phyloP scores from a whole-genome alignment of 306 rosid genomes.

The Neltuma alba region DNA sequence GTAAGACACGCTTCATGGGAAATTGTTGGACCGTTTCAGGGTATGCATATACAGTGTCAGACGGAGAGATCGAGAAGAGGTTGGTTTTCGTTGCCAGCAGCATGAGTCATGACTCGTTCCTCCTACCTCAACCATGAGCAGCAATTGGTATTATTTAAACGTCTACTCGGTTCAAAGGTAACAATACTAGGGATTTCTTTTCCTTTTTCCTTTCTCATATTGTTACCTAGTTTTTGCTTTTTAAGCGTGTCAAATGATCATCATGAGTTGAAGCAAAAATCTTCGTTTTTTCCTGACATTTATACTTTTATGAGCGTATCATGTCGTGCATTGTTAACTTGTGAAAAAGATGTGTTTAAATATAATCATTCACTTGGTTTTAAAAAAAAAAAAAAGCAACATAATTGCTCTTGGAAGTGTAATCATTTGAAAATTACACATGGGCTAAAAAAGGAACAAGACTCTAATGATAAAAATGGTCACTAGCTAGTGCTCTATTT shows the following conservation, averaged over 20 bases:
- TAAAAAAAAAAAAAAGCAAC: background rate
- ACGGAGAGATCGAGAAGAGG: background rate
- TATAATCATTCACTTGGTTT: background rate
- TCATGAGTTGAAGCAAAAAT: constrained; percentile 27
- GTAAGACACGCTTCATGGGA: background rate
- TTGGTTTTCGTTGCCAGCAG: constrained; percentile 18
- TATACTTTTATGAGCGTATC: background rate
- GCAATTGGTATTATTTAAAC: background rate
- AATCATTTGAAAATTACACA: background rate
- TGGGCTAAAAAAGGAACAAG: background rate
- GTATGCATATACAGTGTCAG: constrained; percentile 7
- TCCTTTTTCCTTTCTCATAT: constrained; percentile 2
- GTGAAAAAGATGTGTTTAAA: background rate
- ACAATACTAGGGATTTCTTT: background rate
- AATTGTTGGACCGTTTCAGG: constrained; percentile 1
- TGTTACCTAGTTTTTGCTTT: constrained; percentile 35
- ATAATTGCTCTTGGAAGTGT: background rate
- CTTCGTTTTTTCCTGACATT: background rate
- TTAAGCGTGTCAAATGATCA: constrained; percentile 40
- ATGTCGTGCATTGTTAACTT: background rate
- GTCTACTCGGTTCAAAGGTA: background rate
- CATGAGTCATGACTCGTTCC: constrained; percentile 20
- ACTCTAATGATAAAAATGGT: background rate
- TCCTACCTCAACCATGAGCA: constrained; percentile 4
- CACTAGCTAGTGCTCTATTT: background rate